Percentiles rank a stretch among this genome's conserved stretches.
Conservation (phyloP, 805 yeast genomes). For the Teunomyces stri region DNA sequence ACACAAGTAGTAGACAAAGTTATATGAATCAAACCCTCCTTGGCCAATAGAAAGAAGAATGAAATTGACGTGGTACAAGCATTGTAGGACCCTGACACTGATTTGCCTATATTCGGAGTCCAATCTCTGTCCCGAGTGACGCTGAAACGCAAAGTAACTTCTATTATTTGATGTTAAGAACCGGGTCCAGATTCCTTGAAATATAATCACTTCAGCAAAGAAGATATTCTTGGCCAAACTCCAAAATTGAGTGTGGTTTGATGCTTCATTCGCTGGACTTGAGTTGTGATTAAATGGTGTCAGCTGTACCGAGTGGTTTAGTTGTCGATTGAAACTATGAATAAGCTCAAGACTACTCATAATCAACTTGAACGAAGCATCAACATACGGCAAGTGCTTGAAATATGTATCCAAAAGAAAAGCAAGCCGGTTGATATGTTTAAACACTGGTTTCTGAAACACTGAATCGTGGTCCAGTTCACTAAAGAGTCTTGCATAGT, state of each 20-base stretch:
- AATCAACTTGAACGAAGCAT: conserved; percentile 17
- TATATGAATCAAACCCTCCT: conserved; percentile 64
- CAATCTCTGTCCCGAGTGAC: conserved; percentile 8
- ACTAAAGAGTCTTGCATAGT: conserved; percentile 17
- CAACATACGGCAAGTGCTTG: conserved; percentile 12
- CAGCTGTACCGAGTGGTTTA: conserved; percentile 14
- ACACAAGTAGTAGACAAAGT: conserved; percentile 53
- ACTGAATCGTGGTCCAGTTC: conserved; percentile 15
- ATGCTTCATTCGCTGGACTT: conserved; percentile 6
- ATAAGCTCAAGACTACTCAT: conserved; percentile 19
- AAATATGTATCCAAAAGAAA: conserved; percentile 41
- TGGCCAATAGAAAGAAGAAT: conserved; percentile 54
- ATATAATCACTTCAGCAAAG: conserved; percentile 49
- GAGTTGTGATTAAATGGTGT: conserved; percentile 13
- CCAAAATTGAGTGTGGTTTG: conserved; percentile 31
- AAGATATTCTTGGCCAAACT: conserved; percentile 37
- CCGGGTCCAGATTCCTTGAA: conserved; percentile 47
- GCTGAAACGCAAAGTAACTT: conserved; percentile 6
- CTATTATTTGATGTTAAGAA: conserved; percentile 28
- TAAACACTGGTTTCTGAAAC: conserved; percentile 40
- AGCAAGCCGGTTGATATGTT: conserved; percentile 49
- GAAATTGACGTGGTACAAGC: conserved; percentile 45
- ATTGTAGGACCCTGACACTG: conserved; percentile 32
- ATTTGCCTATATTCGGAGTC: conserved; percentile 27
- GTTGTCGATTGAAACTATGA: conserved; percentile 25